phyloP scores from a whole-genome alignment of 2,329 filamentous ascomycete species.

The Fusarium sp. region DNA sequence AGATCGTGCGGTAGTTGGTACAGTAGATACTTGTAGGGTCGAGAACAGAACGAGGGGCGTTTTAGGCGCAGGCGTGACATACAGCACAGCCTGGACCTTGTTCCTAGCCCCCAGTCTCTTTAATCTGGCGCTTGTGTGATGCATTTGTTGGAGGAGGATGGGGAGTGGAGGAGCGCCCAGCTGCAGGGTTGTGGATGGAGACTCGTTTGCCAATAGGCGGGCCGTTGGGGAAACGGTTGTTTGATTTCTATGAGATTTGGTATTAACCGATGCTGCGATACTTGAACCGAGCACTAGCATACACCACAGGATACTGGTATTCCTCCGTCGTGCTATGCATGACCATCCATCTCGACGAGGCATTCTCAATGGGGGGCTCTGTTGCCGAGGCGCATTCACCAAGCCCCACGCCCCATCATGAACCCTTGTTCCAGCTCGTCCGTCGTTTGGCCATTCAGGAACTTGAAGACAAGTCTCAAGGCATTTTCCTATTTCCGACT shows the following conservation, averaged over 20 bases:
- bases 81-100: conserved; percentile 22
- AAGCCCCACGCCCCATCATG: conserved; percentile 36
- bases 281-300: not conserved
- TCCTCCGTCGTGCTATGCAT: conserved; percentile 17
- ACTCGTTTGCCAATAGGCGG: conserved; percentile 1
- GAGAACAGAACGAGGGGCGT: conserved; percentile 27
- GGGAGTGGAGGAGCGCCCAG: conserved; percentile 9
- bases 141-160: conserved; percentile 6
- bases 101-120: conserved; percentile 17
- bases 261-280: conserved; percentile 14
- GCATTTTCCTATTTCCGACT: conserved; percentile 34
- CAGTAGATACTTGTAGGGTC: conserved; percentile 7
- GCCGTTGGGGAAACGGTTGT: conserved; percentile 22
- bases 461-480: conserved; percentile 24
- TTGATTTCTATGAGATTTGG: conserved; percentile 14
- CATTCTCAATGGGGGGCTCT: conserved; percentile 40
- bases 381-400: conserved; percentile 40
- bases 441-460: conserved; percentile 32
- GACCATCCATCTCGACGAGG: conserved; percentile 28
- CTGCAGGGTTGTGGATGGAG: conserved; percentile 9
- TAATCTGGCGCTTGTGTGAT: conserved; percentile 38
- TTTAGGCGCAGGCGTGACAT: conserved; percentile 39
- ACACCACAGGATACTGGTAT: conserved; percentile 6
- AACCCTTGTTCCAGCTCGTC: conserved; percentile 38
- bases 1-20: conserved; percentile 32